Evolutionary conservation across 345 rosid genomes (phyloP), one percentile per base, ranked within the genome.

Genomic region (Tarenaya hassleriana): DNA sequence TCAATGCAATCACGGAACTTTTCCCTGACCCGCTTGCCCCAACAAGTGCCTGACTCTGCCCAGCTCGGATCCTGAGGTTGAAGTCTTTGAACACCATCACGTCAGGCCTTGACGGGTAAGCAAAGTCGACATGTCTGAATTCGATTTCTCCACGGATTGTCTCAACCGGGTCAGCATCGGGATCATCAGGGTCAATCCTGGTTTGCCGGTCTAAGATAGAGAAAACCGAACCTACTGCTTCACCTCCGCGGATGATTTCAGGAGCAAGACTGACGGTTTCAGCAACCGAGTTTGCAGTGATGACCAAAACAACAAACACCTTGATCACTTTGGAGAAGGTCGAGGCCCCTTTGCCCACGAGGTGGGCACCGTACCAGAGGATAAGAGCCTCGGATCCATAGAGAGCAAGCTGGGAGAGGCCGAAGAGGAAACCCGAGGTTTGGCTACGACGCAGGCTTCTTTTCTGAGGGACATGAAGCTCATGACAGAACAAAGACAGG

Each of bases 261-360:
- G 98, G 98, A 40, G 98, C 98, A 33, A 92, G 97, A 68, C 97
- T 92, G 39, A 92, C 98, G 4, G 98, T 92, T 71, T 92, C 98
- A 1, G 98, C 98, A 9, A 92, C 98, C 17, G 98, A 92, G 71
- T 92, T 92, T 17, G 98, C 98, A 0, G 98, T 88, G 64, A 92
- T 73, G 3, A 92, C 98, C 45, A 92, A 60, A 31, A 92, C 98
- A 21, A 92, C 98, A 15, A 92, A 92, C 58, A 92, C 98, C 78
- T 92, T 92, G 42, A 92, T 88, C 61, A 92, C 98, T 81, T 85
- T 92, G 6, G 98, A 92, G 69, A 92, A 92, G 18, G 98, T 92
- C 46, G 98, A 88, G 9, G 18, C 72, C 24, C 98, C 98, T 61
- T 78, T 56, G 70, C 79, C 73, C 32, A 92, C 98, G 40, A 92